Conservation (phyloP, 176 grass and related monocot genomes). For the Bolboschoenus planiculmis region DNA sequence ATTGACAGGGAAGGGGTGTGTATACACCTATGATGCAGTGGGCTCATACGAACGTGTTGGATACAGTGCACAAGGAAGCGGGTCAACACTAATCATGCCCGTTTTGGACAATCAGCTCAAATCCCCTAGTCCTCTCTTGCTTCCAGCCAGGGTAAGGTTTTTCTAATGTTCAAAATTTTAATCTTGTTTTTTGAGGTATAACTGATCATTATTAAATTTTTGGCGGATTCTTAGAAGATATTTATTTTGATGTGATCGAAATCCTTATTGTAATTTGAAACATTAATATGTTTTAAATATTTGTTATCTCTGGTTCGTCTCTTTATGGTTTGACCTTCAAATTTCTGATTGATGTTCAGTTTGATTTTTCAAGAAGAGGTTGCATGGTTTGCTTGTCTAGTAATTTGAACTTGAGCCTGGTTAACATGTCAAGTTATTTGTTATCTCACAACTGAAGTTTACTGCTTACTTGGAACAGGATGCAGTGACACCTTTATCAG, state of each 20-base stretch:
- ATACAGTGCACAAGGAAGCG: slow-evolving; percentile 82
- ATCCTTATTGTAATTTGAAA: background rate
- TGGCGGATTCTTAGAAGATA: background rate
- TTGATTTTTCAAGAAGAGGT: background rate
- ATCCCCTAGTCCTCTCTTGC: slow-evolving; percentile 77
- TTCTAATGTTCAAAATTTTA: background rate
- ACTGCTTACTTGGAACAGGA: slow-evolving; percentile 45
- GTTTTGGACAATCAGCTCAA: slow-evolving; percentile 92
- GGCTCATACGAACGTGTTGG: slow-evolving; percentile 84
- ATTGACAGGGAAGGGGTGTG: slow-evolving; percentile 77
- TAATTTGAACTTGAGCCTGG: background rate
- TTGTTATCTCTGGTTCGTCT: background rate
- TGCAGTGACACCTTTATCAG: slow-evolving; percentile 81
- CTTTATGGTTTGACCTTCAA: background rate
- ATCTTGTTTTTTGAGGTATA: background rate
- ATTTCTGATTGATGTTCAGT: background rate
- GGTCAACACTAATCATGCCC: slow-evolving; percentile 79
- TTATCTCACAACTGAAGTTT: background rate
- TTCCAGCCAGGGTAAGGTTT: slow-evolving; percentile 61
- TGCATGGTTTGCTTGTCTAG: background rate
- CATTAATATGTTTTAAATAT: background rate
- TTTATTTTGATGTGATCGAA: background rate
- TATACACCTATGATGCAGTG: slow-evolving; percentile 96
- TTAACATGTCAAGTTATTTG: background rate
- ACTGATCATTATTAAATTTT: background rate